Conservation (phyloP, 2,329 filamentous ascomycete species). For the Sporothrix pallida region DNA sequence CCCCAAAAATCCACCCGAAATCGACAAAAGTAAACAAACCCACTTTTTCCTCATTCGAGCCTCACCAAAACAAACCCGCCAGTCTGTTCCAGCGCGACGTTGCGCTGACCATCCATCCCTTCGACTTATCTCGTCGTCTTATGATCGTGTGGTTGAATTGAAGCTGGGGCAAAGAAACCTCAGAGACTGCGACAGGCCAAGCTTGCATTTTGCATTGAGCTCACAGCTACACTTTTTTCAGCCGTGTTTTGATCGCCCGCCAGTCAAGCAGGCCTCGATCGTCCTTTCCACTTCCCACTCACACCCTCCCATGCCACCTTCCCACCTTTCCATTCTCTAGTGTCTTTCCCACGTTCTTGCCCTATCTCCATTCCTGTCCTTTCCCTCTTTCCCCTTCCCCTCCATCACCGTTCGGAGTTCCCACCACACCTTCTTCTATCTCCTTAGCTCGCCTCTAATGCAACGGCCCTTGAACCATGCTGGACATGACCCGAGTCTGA, state of each 20-base stretch:
- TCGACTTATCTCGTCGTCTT: not conserved
- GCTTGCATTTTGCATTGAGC: constrained; percentile 9
- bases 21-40: constrained; percentile 36
- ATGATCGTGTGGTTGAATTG: not conserved
- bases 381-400: not conserved
- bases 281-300: not conserved
- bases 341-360: not conserved
- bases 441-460: constrained; percentile 25
- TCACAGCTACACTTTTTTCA: constrained; percentile 4
- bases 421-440: constrained; percentile 3
- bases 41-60: constrained; percentile 26
- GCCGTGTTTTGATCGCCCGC: constrained; percentile 16
- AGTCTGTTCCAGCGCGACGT: not conserved
- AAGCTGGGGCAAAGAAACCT: not conserved
- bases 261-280: constrained; percentile 13
- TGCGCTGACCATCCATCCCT: not conserved
- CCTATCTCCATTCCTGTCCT: constrained; percentile 17
- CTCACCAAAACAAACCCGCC: constrained; percentile 25
- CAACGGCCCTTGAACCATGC: constrained; percentile 27
- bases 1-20: constrained; percentile 28
- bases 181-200: constrained; percentile 10
- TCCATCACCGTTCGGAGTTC: not conserved
- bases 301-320: constrained; percentile 1
- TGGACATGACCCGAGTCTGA: constrained; percentile 11
- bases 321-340: constrained; percentile 8